A percentile compares a stretch with the other conserved stretches of the same genome.
These are phyloP conservation scores for Suhomyces coccinellae DNA, from an alignment of 1,139 yeast genomes.

Conservation along the genomic window DNA sequence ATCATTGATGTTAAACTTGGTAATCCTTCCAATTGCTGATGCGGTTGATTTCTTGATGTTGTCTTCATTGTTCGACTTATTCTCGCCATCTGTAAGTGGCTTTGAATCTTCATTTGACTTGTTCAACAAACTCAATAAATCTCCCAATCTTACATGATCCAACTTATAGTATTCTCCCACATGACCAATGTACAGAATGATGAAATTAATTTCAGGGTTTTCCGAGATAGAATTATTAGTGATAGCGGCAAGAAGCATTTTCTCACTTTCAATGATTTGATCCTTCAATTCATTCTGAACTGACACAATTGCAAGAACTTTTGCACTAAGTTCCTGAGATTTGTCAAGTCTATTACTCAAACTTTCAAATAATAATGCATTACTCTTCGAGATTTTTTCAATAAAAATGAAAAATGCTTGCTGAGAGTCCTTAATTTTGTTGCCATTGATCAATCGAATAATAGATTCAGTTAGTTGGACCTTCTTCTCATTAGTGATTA, in stretches of 20 bases:
- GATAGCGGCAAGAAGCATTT: conserved; percentile 26
- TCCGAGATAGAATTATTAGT: conserved; percentile 21
- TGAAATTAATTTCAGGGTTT: conserved; percentile 25
- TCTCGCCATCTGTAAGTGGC: conserved; percentile 13
- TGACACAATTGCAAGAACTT: conserved; percentile 44
- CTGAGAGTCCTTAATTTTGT: conserved; percentile 16
- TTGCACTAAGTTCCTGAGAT: conserved; percentile 29
- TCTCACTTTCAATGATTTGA: conserved; percentile 31
- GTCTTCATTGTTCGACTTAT: conserved; percentile 30
- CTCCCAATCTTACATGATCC: conserved; percentile 5
- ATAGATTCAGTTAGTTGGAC: conserved; percentile 6
- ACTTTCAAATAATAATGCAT: conserved; percentile 4
- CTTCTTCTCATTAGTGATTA: background rate
- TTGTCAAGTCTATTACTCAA: conserved; percentile 16
- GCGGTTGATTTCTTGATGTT: conserved; percentile 49
- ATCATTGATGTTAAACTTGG: conserved; percentile 35
- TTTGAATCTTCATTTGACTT: conserved; percentile 9
- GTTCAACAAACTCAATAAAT: conserved; percentile 13
- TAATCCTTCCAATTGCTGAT: conserved; percentile 53
- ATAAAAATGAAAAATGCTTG: conserved; percentile 8
- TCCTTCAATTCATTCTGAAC: conserved; percentile 30
- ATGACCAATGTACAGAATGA: conserved; percentile 47
- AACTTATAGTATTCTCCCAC: conserved; percentile 31
- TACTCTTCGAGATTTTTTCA: conserved; percentile 3
- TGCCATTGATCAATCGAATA: conserved; percentile 14